phyloP scores from a whole-genome alignment of 2,329 filamentous ascomycete species.

The Arthrobotrys megalospora region DNA sequence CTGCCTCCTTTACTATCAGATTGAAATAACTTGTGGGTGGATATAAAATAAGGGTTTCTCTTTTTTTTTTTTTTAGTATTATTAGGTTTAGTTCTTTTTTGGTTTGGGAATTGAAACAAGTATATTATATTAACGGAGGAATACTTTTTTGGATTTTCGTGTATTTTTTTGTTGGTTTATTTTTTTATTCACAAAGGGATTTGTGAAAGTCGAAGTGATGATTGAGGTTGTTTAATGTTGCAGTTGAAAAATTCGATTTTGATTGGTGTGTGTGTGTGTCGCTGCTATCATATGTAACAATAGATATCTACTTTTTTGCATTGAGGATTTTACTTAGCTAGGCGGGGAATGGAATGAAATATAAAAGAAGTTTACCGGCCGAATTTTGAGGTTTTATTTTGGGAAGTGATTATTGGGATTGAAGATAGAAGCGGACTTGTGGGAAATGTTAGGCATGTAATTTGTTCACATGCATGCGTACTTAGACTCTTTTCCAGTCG shows the following conservation, averaged over 20 bases:
- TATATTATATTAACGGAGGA: slow-evolving; percentile 29
- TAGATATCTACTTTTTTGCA: neutral
- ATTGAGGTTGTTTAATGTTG: neutral
- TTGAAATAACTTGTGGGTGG: slow-evolving; percentile 7
- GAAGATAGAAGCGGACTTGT: too few relatives aligned
- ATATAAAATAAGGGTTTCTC: slow-evolving; percentile 37
- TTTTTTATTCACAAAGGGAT: neutral
- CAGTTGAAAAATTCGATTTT: neutral
- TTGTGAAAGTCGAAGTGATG: too few relatives aligned
- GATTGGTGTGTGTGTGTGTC: neutral
- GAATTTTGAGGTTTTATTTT: neutral
- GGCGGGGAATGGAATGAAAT: neutral
- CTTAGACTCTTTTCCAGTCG: too few relatives aligned
- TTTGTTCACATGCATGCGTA: too few relatives aligned
- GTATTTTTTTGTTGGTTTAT: neutral
- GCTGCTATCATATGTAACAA: slow-evolving; percentile 4
- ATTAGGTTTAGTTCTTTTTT: slow-evolving; percentile 1
- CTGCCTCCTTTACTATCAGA: slow-evolving; percentile 7
- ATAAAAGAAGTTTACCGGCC: neutral
- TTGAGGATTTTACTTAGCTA: neutral
- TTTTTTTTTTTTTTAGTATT: slow-evolving; percentile 30
- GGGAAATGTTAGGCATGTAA: neutral
- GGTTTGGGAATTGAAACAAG: slow-evolving; percentile 44
- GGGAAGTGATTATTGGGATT: too few relatives aligned
- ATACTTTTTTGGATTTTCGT: slow-evolving; percentile 1